These are phyloP conservation scores for Apiotrichum domesticum DNA, from an alignment of 1,284 basidiomycete genomes.

Conservation along the genomic window DNA sequence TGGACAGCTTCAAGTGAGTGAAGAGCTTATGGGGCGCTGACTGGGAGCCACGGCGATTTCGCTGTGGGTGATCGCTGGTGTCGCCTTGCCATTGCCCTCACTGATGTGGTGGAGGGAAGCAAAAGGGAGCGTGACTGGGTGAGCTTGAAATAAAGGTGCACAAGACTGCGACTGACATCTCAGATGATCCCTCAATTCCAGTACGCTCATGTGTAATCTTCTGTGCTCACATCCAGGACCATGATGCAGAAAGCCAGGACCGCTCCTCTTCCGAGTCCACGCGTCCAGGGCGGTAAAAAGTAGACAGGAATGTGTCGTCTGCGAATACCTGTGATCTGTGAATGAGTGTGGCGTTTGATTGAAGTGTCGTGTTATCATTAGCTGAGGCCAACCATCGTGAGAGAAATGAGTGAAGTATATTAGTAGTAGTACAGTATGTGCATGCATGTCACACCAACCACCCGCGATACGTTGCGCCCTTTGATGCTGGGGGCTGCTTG, in stretches of 20 bases:
- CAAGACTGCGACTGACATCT: too few species aligned
- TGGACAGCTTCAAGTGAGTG: neutral
- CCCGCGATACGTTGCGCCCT: constrained; percentile 11
- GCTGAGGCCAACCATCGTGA: too few species aligned
- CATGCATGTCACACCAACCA: constrained; percentile 11
- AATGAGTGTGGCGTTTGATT: too few species aligned
- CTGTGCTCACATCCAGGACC: neutral
- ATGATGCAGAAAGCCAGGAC: neutral
- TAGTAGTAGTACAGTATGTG: too few species aligned
- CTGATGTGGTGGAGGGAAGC: neutral
- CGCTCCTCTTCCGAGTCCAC: too few species aligned
- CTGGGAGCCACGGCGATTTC: neutral
- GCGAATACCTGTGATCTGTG: too few species aligned
- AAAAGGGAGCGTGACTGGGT: neutral
- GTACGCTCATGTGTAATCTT: neutral
- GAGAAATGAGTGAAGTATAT: neutral
- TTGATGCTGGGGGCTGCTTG: neutral
- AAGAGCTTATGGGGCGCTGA: neutral
- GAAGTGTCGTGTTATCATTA: too few species aligned
- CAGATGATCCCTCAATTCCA: too few species aligned
- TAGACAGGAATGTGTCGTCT: neutral
- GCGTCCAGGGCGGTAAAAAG: neutral
- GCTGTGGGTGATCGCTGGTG: neutral
- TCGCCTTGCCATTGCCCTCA: neutral
- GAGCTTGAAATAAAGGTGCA: neutral